Conservation (phyloP, 176 grass and related monocot genomes). For the Carex littledalei region DNA sequence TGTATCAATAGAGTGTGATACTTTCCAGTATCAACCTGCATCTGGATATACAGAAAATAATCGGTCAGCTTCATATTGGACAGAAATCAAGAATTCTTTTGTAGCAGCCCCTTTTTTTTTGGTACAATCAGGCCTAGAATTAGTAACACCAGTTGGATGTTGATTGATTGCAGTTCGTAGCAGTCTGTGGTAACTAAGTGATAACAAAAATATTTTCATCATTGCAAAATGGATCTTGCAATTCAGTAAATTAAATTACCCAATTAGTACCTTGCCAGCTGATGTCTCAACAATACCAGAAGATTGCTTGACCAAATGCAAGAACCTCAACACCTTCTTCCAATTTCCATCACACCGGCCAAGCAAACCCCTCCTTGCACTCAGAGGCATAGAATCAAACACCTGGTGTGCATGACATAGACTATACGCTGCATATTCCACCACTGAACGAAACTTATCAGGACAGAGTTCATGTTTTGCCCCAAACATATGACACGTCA, state of each 20-base stretch:
- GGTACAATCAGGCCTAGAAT: slow-evolving; percentile 11
- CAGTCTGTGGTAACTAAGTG: neutral
- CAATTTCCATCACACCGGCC: slow-evolving; percentile 68
- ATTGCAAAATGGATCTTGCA: neutral
- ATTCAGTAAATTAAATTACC: neutral
- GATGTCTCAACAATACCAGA: slow-evolving; percentile 61
- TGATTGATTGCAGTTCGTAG: neutral
- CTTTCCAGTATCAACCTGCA: slow-evolving; percentile 93
- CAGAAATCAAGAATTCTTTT: slow-evolving; percentile 16
- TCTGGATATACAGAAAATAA: slow-evolving; percentile 64
- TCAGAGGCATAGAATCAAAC: slow-evolving; percentile 37
- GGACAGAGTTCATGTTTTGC: slow-evolving; percentile 2
- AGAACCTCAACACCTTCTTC: slow-evolving; percentile 97
- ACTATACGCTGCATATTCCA: slow-evolving; percentile 65
- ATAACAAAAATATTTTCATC: neutral
- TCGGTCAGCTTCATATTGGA: slow-evolving; percentile 33
- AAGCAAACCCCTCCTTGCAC: slow-evolving; percentile 42
- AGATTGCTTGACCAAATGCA: slow-evolving; percentile 75
- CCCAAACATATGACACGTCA: slow-evolving; percentile 66
- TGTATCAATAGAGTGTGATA: slow-evolving; percentile 97
- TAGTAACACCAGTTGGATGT: neutral
- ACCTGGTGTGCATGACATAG: slow-evolving; percentile 46
- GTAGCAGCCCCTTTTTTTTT: neutral
- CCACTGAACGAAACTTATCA: slow-evolving; percentile 41
- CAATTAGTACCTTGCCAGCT: slow-evolving; percentile 56